phyloP scores from a whole-genome alignment of 2,329 filamentous ascomycete species.

The Sporothrix pallida region DNA sequence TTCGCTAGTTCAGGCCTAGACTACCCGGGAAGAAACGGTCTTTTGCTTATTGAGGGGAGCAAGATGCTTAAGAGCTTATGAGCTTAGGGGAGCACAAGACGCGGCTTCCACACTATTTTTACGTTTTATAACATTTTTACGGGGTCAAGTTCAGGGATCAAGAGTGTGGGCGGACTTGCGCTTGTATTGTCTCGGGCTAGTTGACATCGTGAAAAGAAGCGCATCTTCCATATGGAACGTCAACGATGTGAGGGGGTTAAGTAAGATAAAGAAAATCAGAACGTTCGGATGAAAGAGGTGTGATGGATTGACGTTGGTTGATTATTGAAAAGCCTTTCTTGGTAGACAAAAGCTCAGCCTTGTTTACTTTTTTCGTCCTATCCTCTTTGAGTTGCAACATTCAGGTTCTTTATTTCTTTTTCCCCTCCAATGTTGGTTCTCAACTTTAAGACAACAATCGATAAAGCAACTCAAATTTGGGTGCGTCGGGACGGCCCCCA shows the following conservation, averaged over 20 bases:
- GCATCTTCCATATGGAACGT: background rate
- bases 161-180: slow-evolving; percentile 17
- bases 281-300: background rate
- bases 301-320: background rate
- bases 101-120: background rate
- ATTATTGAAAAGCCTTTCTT: too few species aligned
- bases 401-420: background rate
- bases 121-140: background rate
- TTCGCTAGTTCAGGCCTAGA: slow-evolving; percentile 36
- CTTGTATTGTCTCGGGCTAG: slow-evolving; percentile 13
- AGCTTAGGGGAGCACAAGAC: background rate
- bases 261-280: too few species aligned
- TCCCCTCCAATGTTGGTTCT: background rate
- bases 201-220: background rate
- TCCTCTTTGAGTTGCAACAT: background rate
- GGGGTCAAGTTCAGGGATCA: slow-evolving; percentile 8
- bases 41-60: background rate
- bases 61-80: background rate
- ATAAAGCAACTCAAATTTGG: background rate
- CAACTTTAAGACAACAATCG: background rate
- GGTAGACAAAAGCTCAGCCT: too few species aligned
- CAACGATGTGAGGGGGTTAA: background rate
- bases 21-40: slow-evolving; percentile 27
- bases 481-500: background rate
- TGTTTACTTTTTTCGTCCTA: too few species aligned